Evolutionary conservation across 2,329 filamentous ascomycete genomes (phyloP), one percentile per base, ranked within the genome.

Genomic region (Tolypocladium amazonense): DNA sequence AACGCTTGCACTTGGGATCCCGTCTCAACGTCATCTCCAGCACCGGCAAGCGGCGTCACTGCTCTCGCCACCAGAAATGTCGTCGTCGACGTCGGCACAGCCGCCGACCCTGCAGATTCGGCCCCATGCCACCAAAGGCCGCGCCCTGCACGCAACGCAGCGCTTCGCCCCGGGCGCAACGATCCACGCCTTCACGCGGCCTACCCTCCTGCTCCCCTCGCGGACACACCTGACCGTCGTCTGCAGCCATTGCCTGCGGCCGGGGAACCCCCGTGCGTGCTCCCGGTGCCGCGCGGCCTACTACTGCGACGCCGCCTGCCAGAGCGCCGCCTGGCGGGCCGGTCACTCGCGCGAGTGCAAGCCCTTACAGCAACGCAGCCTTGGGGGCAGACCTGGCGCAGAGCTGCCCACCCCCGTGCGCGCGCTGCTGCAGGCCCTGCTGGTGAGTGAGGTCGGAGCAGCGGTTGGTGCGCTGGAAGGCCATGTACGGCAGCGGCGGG

Each of bases 321-420:
- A 87, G 71, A 72, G 73, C 30, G 72, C 76, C 2, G 78, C 81
- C 67, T 87, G 84, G 83, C 69, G 69, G 9, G 67, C 69, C 1
- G 73, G 76, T 47, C 84, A 87, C 71, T 75, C 77, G 65, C 71
- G 70, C 54, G 84, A 87, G 72, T 87, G 84, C 73, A 75, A 73
- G 56, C 74, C 79, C 25, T 72, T 78, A 25, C 68, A 67, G 54
- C 67, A 69, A 53, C 67, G 71, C 8, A 65, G 58, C 14, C 38
- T 45, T 9, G 60, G 56, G 14, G 61, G 50, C 39, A 65, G 47
- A 62, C 65, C 33, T 59, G 68, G 62, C 63, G 65, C 61, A 54
- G 62, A 65, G 64, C 59, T 85, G 59, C 84, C 84, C 1, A 85
- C 84, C 1, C 77, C 81, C 0, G 79, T 83, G 30, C 74, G 83